These are phyloP conservation scores for Neopestalotiopsis sp. DNA, from an alignment of 2,329 filamentous ascomycete genomes.

Conservation along the genomic window DNA sequence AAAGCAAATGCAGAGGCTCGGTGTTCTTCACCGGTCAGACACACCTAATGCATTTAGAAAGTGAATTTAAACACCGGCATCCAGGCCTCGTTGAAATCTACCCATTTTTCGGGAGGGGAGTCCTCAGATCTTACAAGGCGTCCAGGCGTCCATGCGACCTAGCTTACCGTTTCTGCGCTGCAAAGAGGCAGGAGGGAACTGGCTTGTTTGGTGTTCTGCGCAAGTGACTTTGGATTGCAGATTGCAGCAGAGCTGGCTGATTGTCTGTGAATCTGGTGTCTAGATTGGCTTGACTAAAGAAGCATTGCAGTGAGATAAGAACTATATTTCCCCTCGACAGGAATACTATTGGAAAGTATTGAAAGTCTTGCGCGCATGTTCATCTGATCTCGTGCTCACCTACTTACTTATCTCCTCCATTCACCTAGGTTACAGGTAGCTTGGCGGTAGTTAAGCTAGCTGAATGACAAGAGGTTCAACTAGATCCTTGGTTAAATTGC, in stretches of 20 bases:
- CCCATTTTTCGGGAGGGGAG: neutral
- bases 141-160: no score
- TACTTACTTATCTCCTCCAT: no score
- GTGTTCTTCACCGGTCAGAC: neutral
- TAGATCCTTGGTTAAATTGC: constrained; percentile 1
- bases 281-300: no score
- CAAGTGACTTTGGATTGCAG: no score
- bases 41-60: neutral
- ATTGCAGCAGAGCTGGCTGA: no score
- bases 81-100: neutral
- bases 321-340: neutral
- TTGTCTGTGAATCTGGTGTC: no score
- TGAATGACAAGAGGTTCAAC: neutral
- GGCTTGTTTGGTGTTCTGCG: no score
- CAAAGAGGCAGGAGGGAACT: no score
- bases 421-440: no score
- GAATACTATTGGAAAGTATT: neutral
- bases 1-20: neutral
- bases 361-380: neutral
- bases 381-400: neutral
- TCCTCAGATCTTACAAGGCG: no score
- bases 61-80: neutral
- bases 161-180: no score
- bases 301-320: no score
- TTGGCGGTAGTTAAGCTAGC: neutral